These are phyloP conservation scores for Spathaspora sp. DNA, from an alignment of 1,139 yeast genomes.

Conservation along the genomic window DNA sequence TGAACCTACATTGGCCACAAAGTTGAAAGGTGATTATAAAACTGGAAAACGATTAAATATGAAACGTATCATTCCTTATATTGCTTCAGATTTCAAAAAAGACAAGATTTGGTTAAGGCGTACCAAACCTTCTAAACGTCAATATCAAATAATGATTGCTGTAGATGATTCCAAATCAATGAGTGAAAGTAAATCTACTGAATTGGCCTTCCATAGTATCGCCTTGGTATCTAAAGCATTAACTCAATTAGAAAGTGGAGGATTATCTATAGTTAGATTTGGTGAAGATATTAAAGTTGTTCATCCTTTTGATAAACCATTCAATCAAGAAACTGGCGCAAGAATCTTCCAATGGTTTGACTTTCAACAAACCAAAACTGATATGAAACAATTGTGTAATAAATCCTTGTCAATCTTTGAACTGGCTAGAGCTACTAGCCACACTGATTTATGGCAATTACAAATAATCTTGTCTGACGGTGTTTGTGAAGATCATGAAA, in stretches of 20 bases:
- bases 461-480: constrained; percentile 95
- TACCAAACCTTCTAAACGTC: constrained; percentile 95
- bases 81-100: constrained; percentile 95
- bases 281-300: constrained; percentile 84
- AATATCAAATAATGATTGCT: constrained; percentile 96
- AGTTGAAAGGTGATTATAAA: constrained; percentile 91
- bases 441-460: constrained; percentile 84
- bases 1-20: constrained; percentile 95
- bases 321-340: constrained; percentile 81
- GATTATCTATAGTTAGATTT: constrained; percentile 84
- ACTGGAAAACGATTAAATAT: constrained; percentile 96
- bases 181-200: constrained; percentile 90
- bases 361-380: constrained; percentile 86
- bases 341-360: constrained; percentile 85
- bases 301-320: constrained; percentile 86
- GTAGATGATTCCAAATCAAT: constrained; percentile 97
- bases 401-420: constrained; percentile 75
- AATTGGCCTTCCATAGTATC: constrained; percentile 90
- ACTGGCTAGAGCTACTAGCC: constrained; percentile 57
- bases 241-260: constrained; percentile 93
- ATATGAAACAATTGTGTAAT: constrained; percentile 70
- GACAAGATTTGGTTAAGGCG: constrained; percentile 98
- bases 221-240: constrained; percentile 93
- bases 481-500: constrained; percentile 91
- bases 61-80: constrained; percentile 96